phyloP scores from a whole-genome alignment of 2,329 filamentous ascomycete species.

The Aspergillus intermedius region DNA sequence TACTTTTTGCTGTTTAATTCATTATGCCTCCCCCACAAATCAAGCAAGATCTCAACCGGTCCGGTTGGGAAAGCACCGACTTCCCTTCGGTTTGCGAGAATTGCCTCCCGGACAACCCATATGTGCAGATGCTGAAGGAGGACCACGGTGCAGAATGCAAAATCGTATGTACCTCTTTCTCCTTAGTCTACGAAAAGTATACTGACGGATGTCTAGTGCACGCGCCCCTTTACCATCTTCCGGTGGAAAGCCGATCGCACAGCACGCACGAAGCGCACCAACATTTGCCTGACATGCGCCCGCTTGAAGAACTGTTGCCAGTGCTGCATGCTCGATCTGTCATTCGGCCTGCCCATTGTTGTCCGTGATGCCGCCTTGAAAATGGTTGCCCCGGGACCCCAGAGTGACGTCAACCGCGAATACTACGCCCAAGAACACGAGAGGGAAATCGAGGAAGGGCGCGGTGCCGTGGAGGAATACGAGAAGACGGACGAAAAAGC shows the following conservation, averaged over 20 bases:
- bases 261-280: slow-evolving; percentile 84
- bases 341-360: slow-evolving; percentile 89
- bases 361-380: slow-evolving; percentile 94
- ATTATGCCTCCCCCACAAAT: slow-evolving; percentile 76
- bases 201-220: slow-evolving; percentile 51
- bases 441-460: slow-evolving; percentile 86
- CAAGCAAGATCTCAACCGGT: slow-evolving; percentile 90
- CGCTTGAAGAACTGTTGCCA: slow-evolving; percentile 98
- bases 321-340: slow-evolving; percentile 96
- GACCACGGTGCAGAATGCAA: slow-evolving; percentile 86
- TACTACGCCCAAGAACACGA: slow-evolving; percentile 98
- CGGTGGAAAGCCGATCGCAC: slow-evolving; percentile 91
- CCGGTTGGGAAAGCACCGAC: slow-evolving; percentile 77
- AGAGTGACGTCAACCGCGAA: slow-evolving; percentile 88
- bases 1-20: not conserved
- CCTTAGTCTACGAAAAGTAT: not conserved
- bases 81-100: slow-evolving; percentile 61
- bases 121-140: slow-evolving; percentile 98
- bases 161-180: slow-evolving; percentile 36
- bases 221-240: slow-evolving; percentile 91
- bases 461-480: slow-evolving; percentile 79
- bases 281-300: slow-evolving; percentile 93
- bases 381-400: slow-evolving; percentile 91
- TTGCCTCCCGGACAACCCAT: slow-evolving; percentile 92
- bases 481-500: slow-evolving; percentile 97